Evolutionary conservation across 352 stramenopile genomes (phyloP), one percentile per base, ranked within the genome.

Genomic region (Phytophthora palmivora): DNA sequence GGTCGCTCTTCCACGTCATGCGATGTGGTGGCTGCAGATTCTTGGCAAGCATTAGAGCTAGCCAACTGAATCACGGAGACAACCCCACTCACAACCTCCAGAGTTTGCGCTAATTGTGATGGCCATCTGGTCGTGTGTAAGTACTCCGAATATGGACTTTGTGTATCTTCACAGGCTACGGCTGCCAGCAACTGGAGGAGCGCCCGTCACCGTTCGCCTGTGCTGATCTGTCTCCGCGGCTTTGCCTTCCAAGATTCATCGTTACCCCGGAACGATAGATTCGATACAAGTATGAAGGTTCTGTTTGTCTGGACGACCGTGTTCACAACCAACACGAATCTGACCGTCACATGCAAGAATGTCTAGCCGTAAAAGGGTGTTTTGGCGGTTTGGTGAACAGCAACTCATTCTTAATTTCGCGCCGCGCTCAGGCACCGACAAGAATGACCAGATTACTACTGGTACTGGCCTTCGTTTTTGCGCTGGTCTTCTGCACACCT

Each of bases 321-420:
- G 22, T 21, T 33, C 19, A 66, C 36, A 11, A 57, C 32, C n/a
- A 11, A 15, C 34, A 49, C 50, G 63, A 71, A 71, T 71, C 63
- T 71, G 51, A 63, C 51, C 50, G 45, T 60, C 43, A 56, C 57
- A 53, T 46, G 55, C 26, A 15, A 7, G 49, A 37, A 48, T 38
- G 45, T 15, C 30, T 45, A 16, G 56, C 18, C 18, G 44, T 70
- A 58, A 32, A 50, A 51, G 32, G 24, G n/a, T 46, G 26, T 49
- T 55, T 36, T 48, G 47, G 61, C 61, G 54, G 33, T 45, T 70
- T 22, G 46, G 32, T 64, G 50, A 59, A 60, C 14, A 18, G 41
- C 15, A 56, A 49, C 9, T 9, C 64, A 73, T 66, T 73, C 51
- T 69, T 57, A 55, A 45, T 66, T 65, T 68, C 53, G 47, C 48